These are phyloP conservation scores for Pneumocystis jirovecii DNA, from an alignment of 1,139 yeast species.

Conservation along the genomic window DNA sequence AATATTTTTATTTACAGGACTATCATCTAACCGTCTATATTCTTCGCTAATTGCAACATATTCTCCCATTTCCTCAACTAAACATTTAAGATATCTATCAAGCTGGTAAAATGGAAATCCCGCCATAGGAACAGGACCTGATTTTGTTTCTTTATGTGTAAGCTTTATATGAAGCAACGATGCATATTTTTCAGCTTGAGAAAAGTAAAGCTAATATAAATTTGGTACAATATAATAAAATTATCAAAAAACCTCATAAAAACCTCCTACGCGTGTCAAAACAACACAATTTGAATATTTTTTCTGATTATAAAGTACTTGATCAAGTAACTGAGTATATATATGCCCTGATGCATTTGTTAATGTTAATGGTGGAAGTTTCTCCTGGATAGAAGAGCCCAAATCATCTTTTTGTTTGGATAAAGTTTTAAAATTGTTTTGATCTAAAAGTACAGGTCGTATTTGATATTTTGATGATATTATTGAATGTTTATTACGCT, in stretches of 20 bases:
- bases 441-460: neutral
- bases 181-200: slow-evolving; percentile 66
- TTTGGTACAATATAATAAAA: neutral
- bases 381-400: neutral
- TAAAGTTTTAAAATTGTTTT: neutral
- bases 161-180: slow-evolving; percentile 52
- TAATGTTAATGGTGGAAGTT: neutral
- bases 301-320: slow-evolving; percentile 29
- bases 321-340: slow-evolving; percentile 8
- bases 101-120: slow-evolving; percentile 72
- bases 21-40: slow-evolving; percentile 17
- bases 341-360: neutral
- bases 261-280: slow-evolving; percentile 77
- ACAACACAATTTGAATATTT: slow-evolving; percentile 55
- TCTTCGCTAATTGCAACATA: slow-evolving; percentile 79
- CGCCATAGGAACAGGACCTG: slow-evolving; percentile 58
- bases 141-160: slow-evolving; percentile 32
- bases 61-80: slow-evolving; percentile 52
- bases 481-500: neutral
- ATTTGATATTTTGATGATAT: neutral
- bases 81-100: slow-evolving; percentile 53
- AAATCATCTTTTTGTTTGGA: neutral
- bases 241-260: slow-evolving; percentile 40
- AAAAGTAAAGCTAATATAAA: slow-evolving; percentile 44
- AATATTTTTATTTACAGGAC: slow-evolving; percentile 23